Base-by-base conservation (phyloP, 495 filamentous ascomycete species). In the Podospora pseudoanserina region DNA sequence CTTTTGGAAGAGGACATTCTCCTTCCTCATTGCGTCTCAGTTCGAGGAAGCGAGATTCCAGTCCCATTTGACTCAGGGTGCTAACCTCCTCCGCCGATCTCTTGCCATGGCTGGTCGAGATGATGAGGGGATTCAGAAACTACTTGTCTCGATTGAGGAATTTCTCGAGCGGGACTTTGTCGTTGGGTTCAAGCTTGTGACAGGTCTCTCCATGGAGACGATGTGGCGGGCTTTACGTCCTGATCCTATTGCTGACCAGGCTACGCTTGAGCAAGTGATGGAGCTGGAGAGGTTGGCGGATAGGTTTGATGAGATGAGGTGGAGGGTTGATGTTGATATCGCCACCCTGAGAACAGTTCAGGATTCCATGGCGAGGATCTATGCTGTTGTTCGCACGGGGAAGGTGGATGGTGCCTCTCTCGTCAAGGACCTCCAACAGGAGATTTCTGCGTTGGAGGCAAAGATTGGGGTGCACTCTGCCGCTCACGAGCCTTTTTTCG, bases 161-260 rank as follows among this genome's bases (percentile, higher is more conserved):
- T 75, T 69, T 6, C 72, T 85, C 2, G 74, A 83, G 28, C 75
- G 75, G 5, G 79, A 78, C 55, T 86, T 86, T 56, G 72, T 76
- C 2, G 75, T 80, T 15, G 82, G 79, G 2, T 86, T 86, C 73
- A 86, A 88, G 58, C 79, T 95, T 6, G 86, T 81, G 0, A 94
- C 88, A 2, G 94, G 94, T 2, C 83, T 92, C 19, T 89, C 87
- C 68, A 97, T 98, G 92, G 92, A 97, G 74, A 78, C 77, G 28
- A 82, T 98, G 1, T 99, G 95, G 95, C 84, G 84, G 53, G 70
- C 78, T 0, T 87, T 94, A 71, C 85, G 88, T 71, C 93, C 93
- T 15, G 73, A 78, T 44, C 79, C 82, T 1, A 78, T 85, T 7
- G 71, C 75, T 2, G 73, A 75, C 53, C 67, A 75, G 15, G 67